Evolutionary conservation across 805 yeast species (phyloP), one percentile per base, ranked within the genome.

Genomic region (Metschnikowia picachoensis): DNA sequence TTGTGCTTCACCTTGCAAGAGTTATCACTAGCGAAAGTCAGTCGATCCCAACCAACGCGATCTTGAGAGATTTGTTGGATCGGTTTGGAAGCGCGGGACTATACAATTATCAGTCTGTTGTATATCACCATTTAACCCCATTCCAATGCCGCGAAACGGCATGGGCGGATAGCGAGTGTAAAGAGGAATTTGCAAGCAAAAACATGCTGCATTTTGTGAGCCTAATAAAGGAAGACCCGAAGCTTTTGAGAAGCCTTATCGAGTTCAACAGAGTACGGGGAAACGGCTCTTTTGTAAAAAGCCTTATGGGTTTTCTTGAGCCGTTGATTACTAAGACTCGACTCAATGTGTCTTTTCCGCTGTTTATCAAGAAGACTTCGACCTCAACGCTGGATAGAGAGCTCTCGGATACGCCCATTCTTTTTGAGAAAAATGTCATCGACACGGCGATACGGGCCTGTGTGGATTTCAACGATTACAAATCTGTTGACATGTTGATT

Each of bases 401-500:
- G 30, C 17, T 10, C 11, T 30, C 16, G 8, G n/a, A 15, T 4
- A 20, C 11, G 32, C 37, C 35, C 15, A 35, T 44, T 7, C 34
- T 36, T 11, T 39, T 44, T 15, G 36, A 27, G 13, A 40, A 53
- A 10, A 50, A 55, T 5, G 50, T 63, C 1, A 49, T 71, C 4
- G 60, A 62, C 35, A 33, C 43, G 6, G 62, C 69, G 0, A 65
- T 72, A 25, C 51, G 54, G 6, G 61, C 59, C 2, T 68, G 73
- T 41, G 56, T 64, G 13, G 52, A 59, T 12, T 48, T 66, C 14
- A 43, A 59, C 8, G 55, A 58, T 40, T 61, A 48, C 46, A 61
- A 60, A 27, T 59, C 61, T 40, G 56, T 71, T 31, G 74, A 70
- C 48, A 47, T 55, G n/a, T 46, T 71, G 14, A 51, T 68, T 39